These are phyloP conservation scores for Clarireedia monteithiana DNA, from an alignment of 2,329 filamentous ascomycete species.

Conservation along the genomic window DNA sequence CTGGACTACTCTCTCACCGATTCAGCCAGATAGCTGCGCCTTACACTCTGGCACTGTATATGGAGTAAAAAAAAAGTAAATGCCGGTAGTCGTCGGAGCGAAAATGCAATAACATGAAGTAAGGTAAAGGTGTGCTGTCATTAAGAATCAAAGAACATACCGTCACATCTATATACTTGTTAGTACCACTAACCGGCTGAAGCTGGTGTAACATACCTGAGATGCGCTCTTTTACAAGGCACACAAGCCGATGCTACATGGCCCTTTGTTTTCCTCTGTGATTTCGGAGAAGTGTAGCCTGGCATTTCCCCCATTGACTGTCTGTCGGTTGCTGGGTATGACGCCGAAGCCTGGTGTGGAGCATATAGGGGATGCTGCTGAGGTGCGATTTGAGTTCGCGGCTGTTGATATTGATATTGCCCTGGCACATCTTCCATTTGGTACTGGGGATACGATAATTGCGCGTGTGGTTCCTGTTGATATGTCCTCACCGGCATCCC, in stretches of 20 bases:
- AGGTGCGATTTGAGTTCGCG: conserved; percentile 15
- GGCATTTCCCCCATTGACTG: conserved; percentile 37
- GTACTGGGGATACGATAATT: conserved; percentile 19
- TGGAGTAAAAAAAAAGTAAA: neutral
- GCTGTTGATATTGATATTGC: conserved; percentile 19
- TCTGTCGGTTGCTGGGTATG: conserved; percentile 23
- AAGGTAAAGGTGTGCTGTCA: conserved; percentile 10
- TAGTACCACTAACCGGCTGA: conserved; percentile 22
- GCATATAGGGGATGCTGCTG: conserved; percentile 19
- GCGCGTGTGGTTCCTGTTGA: conserved; percentile 28
- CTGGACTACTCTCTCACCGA: neutral
- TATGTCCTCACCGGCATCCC: conserved; percentile 32
- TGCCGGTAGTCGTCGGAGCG: neutral
- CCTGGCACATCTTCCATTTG: conserved; percentile 20
- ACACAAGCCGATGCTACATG: conserved; percentile 81
- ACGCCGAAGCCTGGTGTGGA: conserved; percentile 14
- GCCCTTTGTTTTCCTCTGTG: conserved; percentile 63
- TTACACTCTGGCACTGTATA: neutral
- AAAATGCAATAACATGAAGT: neutral
- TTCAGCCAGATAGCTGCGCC: neutral
- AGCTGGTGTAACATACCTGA: conserved; percentile 41
- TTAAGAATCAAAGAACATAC: conserved; percentile 40
- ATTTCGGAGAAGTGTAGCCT: conserved; percentile 48
- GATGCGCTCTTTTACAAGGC: conserved; percentile 77
- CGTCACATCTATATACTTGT: conserved; percentile 47